phyloP scores from a whole-genome alignment of 768 basidiomycete genomes.

The Macrocybe gigantea region DNA sequence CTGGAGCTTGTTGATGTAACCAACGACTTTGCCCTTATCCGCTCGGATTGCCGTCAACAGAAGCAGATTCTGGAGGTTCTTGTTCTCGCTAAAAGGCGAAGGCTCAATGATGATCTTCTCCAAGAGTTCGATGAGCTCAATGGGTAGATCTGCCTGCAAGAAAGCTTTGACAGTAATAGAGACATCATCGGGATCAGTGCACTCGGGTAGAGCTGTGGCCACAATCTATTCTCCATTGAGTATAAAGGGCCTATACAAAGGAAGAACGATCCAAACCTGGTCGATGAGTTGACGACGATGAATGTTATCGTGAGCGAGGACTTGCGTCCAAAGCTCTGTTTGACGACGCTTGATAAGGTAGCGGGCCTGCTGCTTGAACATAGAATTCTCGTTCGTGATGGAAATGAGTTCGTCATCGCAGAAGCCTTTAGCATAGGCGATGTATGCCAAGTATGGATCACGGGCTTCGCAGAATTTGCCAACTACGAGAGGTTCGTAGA shows the following conservation, averaged over 20 bases:
- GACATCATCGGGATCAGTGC: slow-evolving; percentile 97
- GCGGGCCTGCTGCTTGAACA: slow-evolving; percentile 99
- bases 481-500: slow-evolving; percentile 95
- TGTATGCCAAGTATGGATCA: slow-evolving; percentile 97
- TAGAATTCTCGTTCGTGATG: slow-evolving; percentile 98
- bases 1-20: slow-evolving; percentile 95
- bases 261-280: slow-evolving; percentile 47
- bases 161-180: slow-evolving; percentile 98
- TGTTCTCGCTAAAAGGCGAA: slow-evolving; percentile 97
- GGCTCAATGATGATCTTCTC: slow-evolving; percentile 99
- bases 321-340: slow-evolving; percentile 94
- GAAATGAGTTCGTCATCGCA: slow-evolving; percentile 96
- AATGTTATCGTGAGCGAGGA: slow-evolving; percentile 82
- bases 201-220: slow-evolving; percentile 93
- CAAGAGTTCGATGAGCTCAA: slow-evolving; percentile 92
- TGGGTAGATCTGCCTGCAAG: slow-evolving; percentile 92
- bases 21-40: slow-evolving; percentile 97
- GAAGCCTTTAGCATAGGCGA: slow-evolving; percentile 98
- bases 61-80: slow-evolving; percentile 91
- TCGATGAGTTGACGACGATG: slow-evolving; percentile 93
- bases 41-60: slow-evolving; percentile 94
- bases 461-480: slow-evolving; percentile 99
- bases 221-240: slow-evolving; percentile 52
- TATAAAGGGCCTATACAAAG: not conserved
- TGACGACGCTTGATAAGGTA: slow-evolving; percentile 96